Evolutionary conservation across 352 stramenopile genomes (phyloP).

Genomic region (Phytophthora melonis): DNA sequence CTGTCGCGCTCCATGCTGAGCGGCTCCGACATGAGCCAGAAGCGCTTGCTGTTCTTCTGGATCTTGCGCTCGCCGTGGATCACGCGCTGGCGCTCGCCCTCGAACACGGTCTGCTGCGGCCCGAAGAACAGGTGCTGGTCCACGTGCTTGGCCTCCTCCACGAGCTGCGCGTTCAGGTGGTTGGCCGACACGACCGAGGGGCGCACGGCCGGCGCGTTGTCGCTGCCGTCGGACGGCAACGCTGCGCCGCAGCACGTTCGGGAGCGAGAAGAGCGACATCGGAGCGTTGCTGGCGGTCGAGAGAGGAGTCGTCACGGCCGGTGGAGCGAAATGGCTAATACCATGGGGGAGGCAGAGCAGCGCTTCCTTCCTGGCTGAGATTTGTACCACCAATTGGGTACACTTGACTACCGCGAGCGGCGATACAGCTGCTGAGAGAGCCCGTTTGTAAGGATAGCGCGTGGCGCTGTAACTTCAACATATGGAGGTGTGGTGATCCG

Average conservation of each 20-base stretch:
- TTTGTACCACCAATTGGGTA: constrained; percentile 19
- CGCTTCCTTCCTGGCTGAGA: constrained; percentile 15
- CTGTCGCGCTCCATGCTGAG: constrained; percentile 83
- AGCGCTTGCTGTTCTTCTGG: constrained; percentile 82
- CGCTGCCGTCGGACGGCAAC: constrained; percentile 63
- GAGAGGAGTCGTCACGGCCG: constrained; percentile 22
- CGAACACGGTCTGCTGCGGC: constrained; percentile 74
- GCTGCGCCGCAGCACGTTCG: constrained; percentile 70
- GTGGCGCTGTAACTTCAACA: background rate
- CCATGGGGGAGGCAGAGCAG: constrained; percentile 20
- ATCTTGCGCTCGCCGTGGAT: constrained; percentile 91
- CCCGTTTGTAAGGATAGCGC: constrained; percentile 13
- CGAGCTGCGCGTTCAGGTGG: constrained; percentile 80
- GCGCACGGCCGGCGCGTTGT: constrained; percentile 49
- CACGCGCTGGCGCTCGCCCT: constrained; percentile 81
- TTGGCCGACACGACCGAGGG: constrained; percentile 72
- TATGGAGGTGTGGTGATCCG: background rate
- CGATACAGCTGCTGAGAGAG: constrained; percentile 5
- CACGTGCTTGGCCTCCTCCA: constrained; percentile 65
- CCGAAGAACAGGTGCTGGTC: constrained; percentile 88
- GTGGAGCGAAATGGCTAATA: constrained; percentile 39
- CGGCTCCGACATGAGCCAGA: constrained; percentile 89
- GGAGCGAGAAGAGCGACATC: constrained; percentile 88
- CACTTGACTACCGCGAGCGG: background rate
- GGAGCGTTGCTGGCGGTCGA: background rate